Evolutionary conservation across 2,329 filamentous ascomycete genomes (phyloP), one percentile per base, ranked within the genome.

Genomic region (Alternaria burnsii): DNA sequence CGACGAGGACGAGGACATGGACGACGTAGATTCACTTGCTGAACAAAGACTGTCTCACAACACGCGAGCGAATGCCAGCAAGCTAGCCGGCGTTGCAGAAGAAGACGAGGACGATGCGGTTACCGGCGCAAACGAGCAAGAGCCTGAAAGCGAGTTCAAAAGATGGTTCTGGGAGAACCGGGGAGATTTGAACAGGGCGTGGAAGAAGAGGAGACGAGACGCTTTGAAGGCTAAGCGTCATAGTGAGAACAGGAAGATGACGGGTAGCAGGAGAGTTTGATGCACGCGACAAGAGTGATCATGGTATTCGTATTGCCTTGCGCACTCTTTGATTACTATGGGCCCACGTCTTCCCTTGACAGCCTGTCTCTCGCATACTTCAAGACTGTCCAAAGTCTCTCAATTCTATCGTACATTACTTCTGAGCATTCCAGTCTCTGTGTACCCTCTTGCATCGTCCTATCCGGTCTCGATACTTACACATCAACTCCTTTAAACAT

Each of bases 81-180:
- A 63, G 9, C 52, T 72, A 1, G 58, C 71, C 22, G 71, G 55
- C n/a, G 59, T 71, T 2, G 60, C 61, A 10, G 69, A 78, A 43
- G 76, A 74, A 18, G 71, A 77, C 4, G 66, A 71, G 32, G 70
- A 67, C 4, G 70, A 70, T 4, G 55, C 32, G 4, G 57, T 38
- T 0, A 59, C 18, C 58, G 71, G 41, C 62, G 55, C 52, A 24
- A 62, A 57, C 6, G 67, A 70, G 1, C 71, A 76, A 47, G 76
- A 80, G 41, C 77, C 79, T 6, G 84, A 88, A 61, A 87, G 84
- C 55, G 86, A 87, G 36, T 89, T 89, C 68, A 76, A 82, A 6
- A 87, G 88, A 70, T 87, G 85, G 83, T 89, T 89, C 71, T 89
- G 80, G 74, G 82, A 84, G 64, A 79, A 83, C 47, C 72, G 82